Conservation (phyloP, 371 early-diverging fungal genomes). For the Polyrhizophydium stewartii region DNA sequence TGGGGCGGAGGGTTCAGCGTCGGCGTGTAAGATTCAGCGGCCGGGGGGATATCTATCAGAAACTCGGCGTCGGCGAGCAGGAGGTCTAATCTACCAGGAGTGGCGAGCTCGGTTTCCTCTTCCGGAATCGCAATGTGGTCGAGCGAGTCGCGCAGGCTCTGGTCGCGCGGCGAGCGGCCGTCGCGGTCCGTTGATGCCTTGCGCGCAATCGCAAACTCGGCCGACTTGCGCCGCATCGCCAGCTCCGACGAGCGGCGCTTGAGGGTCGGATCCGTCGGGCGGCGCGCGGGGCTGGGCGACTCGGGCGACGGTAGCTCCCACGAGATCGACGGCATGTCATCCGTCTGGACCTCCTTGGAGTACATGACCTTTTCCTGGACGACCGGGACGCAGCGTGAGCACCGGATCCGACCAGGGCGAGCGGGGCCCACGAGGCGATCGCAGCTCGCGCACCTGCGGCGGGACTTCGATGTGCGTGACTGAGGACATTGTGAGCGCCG, state of each 20-base stretch:
- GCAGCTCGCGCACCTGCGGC: too few relatives aligned
- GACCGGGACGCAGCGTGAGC: too few relatives aligned
- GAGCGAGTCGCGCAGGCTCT: not conserved
- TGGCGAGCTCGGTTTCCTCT: not conserved
- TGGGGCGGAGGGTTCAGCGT: too few relatives aligned
- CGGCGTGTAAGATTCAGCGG: too few relatives aligned
- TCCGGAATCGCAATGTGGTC: not conserved
- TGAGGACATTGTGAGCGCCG: too few relatives aligned
- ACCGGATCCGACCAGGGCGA: too few relatives aligned
- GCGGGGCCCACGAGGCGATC: too few relatives aligned
- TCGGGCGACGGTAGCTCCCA: not conserved
- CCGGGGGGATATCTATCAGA: too few relatives aligned
- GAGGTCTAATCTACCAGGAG: not conserved
- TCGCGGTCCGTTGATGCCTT: not conserved
- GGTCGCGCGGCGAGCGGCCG: not conserved
- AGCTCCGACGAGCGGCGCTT: not conserved
- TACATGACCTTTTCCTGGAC: constrained; percentile 73
- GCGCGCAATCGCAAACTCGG: not conserved
- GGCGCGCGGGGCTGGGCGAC: not conserved
- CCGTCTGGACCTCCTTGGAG: constrained; percentile 83
- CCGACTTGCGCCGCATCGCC: not conserved
- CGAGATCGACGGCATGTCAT: constrained; percentile 1
- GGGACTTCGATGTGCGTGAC: not conserved
- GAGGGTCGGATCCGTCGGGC: not conserved
- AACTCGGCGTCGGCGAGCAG: too few relatives aligned